phyloP scores from a whole-genome alignment of 306 rosid genomes.

The Mucuna pruriens region DNA sequence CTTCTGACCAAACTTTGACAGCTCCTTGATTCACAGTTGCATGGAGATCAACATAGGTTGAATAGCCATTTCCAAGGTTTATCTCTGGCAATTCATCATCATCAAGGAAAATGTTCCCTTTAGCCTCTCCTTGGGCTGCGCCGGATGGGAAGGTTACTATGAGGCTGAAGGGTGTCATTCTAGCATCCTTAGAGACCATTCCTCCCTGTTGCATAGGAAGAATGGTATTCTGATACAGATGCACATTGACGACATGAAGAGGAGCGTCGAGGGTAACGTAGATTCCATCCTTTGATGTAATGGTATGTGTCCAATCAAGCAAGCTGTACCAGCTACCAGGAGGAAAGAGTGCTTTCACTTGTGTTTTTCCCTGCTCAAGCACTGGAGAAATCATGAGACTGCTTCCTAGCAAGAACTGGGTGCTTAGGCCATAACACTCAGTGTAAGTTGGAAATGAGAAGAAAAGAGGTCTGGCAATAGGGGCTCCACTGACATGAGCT shows the following conservation, averaged over 20 bases:
- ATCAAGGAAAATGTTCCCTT: constrained; percentile 82
- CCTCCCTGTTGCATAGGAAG: constrained; percentile 96
- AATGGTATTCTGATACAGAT: constrained; percentile 83
- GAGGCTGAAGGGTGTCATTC: constrained; percentile 80
- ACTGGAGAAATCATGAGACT: constrained; percentile 88
- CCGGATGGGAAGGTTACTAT: constrained; percentile 76
- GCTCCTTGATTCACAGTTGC: constrained; percentile 64
- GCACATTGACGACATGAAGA: constrained; percentile 83
- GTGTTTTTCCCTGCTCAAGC: constrained; percentile 73
- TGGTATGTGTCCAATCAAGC: constrained; percentile 66
- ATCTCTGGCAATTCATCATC: constrained; percentile 84
- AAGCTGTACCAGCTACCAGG: constrained; percentile 95
- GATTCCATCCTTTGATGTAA: constrained; percentile 55
- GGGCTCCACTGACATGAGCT: constrained; percentile 84
- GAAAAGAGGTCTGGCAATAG: constrained; percentile 97
- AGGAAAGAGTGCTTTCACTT: constrained; percentile 82
- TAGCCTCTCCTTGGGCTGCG: constrained; percentile 65
- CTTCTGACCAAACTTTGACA: constrained; percentile 88
- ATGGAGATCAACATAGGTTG: constrained; percentile 67
- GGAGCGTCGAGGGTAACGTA: constrained; percentile 85
- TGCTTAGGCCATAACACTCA: constrained; percentile 71
- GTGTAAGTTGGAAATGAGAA: constrained; percentile 81
- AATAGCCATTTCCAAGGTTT: constrained; percentile 75
- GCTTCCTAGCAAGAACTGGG: constrained; percentile 87
- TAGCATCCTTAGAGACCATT: constrained; percentile 76